Evolutionary conservation across 2,329 filamentous ascomycete genomes (phyloP), one percentile per base, ranked within the genome.

Genomic region (Fusarium tupiense): DNA sequence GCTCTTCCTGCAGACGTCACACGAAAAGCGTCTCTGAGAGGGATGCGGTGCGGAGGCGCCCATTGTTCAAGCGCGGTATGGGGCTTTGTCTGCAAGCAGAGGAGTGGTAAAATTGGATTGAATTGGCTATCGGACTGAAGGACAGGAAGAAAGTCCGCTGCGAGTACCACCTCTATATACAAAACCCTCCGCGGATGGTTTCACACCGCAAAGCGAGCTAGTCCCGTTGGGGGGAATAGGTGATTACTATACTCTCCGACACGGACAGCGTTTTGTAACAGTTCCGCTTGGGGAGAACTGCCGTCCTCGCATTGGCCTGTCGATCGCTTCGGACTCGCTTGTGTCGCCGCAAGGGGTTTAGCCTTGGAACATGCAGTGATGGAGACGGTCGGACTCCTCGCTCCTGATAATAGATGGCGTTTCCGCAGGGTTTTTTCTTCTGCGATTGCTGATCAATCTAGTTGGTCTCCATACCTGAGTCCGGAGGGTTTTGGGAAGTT

Each of bases 201-300:
- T 41, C 26, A 24, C 11, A 8, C 6, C 0, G 0, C 11, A 19
- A 10, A 2, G 8, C 14, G 8, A 17, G 52, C 52, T 56, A 56
- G 3, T 10, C 35, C 8, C 0, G 2, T 19, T 31, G 16, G 6
- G 20, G 14, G 24, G 2, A 19, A n/a, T 8, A 0, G 11, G 37
- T 56, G 52, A 56, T 56, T 56, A 56, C 20, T 56, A 56, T 56
- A n/a, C 24, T 13, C 35, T 11, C 52, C 35, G 52, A 29, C 35
- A 6, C 52, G 37, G 52, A 3, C 24, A 22, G 14, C 16, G 16
- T n/a, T 56, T 56, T 2, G 4, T 56, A 56, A 56, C 35, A 8
- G 2, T 19, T 5, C 35, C 52, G 52, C 2, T 14, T 29, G 8
- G 16, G 8, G 6, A 19, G 5, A 31, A 41, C 52, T 56, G 35